Evolutionary conservation across 495 filamentous ascomycete species (phyloP).

Genomic region (Saxophila tyrrhenica): DNA sequence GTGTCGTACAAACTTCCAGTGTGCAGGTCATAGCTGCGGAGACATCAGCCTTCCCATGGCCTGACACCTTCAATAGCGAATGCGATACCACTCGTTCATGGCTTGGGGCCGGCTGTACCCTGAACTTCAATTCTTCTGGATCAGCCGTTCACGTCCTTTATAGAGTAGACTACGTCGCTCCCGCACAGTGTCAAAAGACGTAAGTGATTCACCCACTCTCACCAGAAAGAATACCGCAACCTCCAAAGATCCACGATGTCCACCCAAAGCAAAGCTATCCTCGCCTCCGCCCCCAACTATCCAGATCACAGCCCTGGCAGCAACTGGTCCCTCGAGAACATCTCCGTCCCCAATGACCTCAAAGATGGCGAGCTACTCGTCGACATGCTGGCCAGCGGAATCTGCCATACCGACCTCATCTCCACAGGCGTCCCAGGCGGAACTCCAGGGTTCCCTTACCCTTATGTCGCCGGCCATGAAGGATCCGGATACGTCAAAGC

Average conservation of each 20-base stretch:
- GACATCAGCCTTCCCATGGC: no score
- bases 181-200: no score
- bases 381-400: conserved; percentile 21
- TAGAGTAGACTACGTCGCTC: no score
- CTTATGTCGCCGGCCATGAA: conserved; percentile 25
- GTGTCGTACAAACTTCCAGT: no score
- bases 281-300: not conserved
- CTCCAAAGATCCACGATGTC: not conserved
- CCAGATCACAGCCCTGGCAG: not conserved
- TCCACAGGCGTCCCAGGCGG: conserved; percentile 16
- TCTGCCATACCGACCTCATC: conserved; percentile 20
- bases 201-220: no score
- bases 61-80: no score
- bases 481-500: conserved; percentile 22
- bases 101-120: no score
- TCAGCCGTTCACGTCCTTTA: no score
- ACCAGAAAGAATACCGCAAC: no score
- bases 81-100: no score
- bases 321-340: conserved; percentile 1
- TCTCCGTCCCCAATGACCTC: conserved; percentile 4
- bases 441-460: conserved; percentile 16
- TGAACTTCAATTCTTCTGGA: no score
- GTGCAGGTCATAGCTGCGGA: no score
- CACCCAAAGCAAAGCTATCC: not conserved
- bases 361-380: conserved; percentile 22